Base-by-base conservation (phyloP, 2,329 filamentous ascomycete species). In the Colletotrichum sp. region DNA sequence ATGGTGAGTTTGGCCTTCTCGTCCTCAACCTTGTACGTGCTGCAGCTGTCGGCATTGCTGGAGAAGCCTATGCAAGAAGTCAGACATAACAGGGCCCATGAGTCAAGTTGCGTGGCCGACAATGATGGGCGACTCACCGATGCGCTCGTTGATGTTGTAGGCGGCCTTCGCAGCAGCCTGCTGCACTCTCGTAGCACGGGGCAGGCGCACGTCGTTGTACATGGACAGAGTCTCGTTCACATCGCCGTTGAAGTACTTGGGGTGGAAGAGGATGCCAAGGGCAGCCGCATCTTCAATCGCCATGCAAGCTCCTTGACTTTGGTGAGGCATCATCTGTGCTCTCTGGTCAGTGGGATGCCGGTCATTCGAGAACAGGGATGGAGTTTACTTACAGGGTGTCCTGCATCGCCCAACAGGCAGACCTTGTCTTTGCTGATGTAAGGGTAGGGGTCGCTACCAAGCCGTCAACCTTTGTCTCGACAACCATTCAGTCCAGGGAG, bases 221-320 rank as follows among this genome's bases (percentile, higher is more conserved):
- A 89, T 84, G 4, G 82, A 80, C 2, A 93, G 85, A 0, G 88
- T 81, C 69, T 90, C 84, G 0, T 78, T 79, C 18, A 92, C 80
- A 75, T 91, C 84, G 5, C 89, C 89, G 8, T 81, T 78, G 75
- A 90, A 90, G 77, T 87, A 83, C 9, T 81, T 79, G 78, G 83
- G 82, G 81, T 84, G 88, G 80, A 94, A 94, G 1, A 94, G 74
- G 18, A 94, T 90, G 0, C 92, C 92, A 1, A 94, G 82, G 0
- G 91, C 91, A 0, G 90, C 92, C 0, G 91, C 91, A 76, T 94
- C 92, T 81, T 94, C 92, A 60, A 94, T 93, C 0, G 92, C 92
- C 91, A 92, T 93, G 78, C 92, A 93, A 0, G 92, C 92, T 6
- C 93, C 93, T 82, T 95, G 93, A 72, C 90, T 92, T 81, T 94